Evolutionary conservation across 345 rosid genomes (phyloP), one percentile per base, ranked within the genome.

Genomic region (Salix koriyanagi): DNA sequence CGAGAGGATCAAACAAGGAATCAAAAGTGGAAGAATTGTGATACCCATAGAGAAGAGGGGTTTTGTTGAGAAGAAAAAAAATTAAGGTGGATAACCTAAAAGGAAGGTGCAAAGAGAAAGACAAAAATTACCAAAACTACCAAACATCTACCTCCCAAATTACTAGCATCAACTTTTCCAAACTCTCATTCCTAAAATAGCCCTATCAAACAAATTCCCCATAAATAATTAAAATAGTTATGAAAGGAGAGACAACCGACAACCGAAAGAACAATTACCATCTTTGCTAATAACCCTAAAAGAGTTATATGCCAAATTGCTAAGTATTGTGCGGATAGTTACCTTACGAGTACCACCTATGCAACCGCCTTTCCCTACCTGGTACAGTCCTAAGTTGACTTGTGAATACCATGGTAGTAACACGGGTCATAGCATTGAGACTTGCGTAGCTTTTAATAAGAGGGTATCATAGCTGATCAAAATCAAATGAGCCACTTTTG

Each of bases 161-260:
- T 4, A 32, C 4, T 3, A 32, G 34, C 34, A 32, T 32, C 34
- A 32, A 32, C 34, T 32, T 32, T 32, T 32, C 34, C 34, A 32
- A 32, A 32, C 34, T 3, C 34, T 32, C 34, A 2, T 32, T 32
- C 4, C 34, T 3, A 32, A 2, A 32, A 5, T 4, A 34, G 36
- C 36, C 36, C 6, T 1, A 0, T 1, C 2, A 16, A 16, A 0
- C 19, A 48, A 48, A 0, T 48, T 48, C 54, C 54, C 54, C 5
- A 6, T 15, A 0, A 1, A 48, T 1, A 15, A 1, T 7, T 5
- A 1, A 48, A 48, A 3, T 0, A 0, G 3, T 4, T 48, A 1
- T 6, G 19, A 48, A 48, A 15, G 19, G 1, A 15, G 54, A 48
- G 21, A 48, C 0, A 3, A 48, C 0, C 54, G 1, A 48, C 54